These are phyloP conservation scores for Chenopodium berlandieri DNA, from an alignment of 148 eudicot genomes.

Conservation along the genomic window DNA sequence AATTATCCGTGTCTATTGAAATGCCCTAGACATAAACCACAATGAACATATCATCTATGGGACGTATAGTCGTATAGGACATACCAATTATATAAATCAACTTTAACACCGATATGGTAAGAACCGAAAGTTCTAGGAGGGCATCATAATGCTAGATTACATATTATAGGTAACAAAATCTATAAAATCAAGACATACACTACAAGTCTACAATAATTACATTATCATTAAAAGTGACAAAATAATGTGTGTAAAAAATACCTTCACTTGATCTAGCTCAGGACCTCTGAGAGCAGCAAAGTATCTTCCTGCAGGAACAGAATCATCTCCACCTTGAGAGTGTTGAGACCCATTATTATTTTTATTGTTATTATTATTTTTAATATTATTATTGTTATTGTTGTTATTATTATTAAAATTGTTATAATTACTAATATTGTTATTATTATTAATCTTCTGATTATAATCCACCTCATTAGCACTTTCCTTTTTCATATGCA, in stretches of 20 bases:
- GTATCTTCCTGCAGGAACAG: conserved; percentile 96
- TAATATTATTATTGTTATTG: conserved; percentile 23
- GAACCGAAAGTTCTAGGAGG: not conserved
- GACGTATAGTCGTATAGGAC: too few relatives aligned
- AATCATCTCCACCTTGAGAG: conserved; percentile 40
- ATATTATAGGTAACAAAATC: not conserved
- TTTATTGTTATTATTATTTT: conserved; percentile 1
- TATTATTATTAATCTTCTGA: conserved; percentile 9
- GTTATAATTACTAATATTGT: conserved; percentile 17
- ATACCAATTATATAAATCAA: too few relatives aligned
- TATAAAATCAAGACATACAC: not conserved
- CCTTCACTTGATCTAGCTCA: conserved; percentile 97
- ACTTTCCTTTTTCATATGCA: conserved; percentile 49
- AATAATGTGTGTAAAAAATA: conserved; percentile 14
- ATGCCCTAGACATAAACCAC: too few relatives aligned
- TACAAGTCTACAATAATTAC: not conserved
- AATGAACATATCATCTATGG: too few relatives aligned
- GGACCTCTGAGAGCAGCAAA: conserved; percentile 96
- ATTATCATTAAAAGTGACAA: not conserved
- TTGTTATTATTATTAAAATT: conserved; percentile 17
- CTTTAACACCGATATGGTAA: too few relatives aligned
- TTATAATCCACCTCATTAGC: conserved; percentile 30
- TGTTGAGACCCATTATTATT: conserved; percentile 17
- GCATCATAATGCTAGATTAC: not conserved
- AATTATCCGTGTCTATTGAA: too few relatives aligned